These are phyloP conservation scores for Myriosclerotinia duriaeana DNA, from an alignment of 2,329 filamentous ascomycete genomes.

Conservation along the genomic window DNA sequence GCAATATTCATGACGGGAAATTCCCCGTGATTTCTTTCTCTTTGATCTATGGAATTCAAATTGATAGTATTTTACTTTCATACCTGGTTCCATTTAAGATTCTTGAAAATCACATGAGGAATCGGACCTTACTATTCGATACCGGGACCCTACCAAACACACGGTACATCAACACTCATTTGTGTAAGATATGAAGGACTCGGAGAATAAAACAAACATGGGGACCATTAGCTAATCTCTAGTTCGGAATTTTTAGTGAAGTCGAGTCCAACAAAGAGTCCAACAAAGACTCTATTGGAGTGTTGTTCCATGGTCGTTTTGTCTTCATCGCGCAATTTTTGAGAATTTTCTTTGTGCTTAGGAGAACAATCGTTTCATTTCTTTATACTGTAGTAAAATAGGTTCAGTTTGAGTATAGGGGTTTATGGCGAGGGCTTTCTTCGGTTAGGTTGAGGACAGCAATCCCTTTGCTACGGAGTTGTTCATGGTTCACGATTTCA, in stretches of 20 bases:
- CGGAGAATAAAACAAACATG: not conserved
- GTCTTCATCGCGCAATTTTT: not conserved
- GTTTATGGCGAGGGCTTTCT: not conserved
- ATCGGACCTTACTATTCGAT: too few relatives aligned
- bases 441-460: not conserved
- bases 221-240: not conserved
- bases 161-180: too few relatives aligned
- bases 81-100: too few relatives aligned
- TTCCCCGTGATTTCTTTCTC: too few relatives aligned
- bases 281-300: too few relatives aligned
- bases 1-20: too few relatives aligned
- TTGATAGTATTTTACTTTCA: too few relatives aligned
- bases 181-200: not conserved
- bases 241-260: too few relatives aligned
- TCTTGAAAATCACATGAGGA: too few relatives aligned
- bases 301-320: not conserved
- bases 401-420: not conserved
- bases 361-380: not conserved
- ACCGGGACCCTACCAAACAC: too few relatives aligned
- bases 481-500: not conserved
- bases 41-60: too few relatives aligned
- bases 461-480: not conserved
- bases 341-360: not conserved
- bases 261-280: too few relatives aligned
- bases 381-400: not conserved